phyloP scores from a whole-genome alignment of 108 stramenopile genomes.

The Skeletonema tropicum region DNA sequence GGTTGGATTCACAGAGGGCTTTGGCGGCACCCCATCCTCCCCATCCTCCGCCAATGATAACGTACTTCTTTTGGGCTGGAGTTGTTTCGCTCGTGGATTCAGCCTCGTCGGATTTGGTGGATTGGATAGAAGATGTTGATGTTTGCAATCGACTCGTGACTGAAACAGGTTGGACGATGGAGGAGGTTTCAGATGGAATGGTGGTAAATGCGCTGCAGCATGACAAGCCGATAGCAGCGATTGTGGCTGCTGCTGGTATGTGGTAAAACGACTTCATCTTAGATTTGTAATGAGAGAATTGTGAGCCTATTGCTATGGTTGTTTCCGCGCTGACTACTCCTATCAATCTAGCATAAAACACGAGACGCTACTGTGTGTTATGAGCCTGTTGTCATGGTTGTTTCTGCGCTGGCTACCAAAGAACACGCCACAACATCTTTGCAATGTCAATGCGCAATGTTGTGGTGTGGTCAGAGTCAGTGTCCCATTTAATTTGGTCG shows the following conservation, averaged over 20 bases:
- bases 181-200: not conserved
- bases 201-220: not conserved
- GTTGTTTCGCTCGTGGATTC: not conserved
- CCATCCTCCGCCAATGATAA: constrained; percentile 93
- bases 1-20: constrained; percentile 66
- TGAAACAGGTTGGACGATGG: not conserved
- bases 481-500: too few relatives aligned
- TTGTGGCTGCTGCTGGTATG: not conserved
- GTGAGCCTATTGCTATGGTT: not conserved
- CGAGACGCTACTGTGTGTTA: too few relatives aligned
- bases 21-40: constrained; percentile 95
- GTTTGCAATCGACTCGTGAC: not conserved
- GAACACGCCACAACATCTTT: too few relatives aligned
- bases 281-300: not conserved
- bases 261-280: not conserved
- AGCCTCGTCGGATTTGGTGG: not conserved
- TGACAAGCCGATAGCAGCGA: not conserved
- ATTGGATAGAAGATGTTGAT: too few relatives aligned
- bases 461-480: too few relatives aligned
- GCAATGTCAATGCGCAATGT: too few relatives aligned
- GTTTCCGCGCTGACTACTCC: not conserved
- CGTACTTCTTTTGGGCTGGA: constrained; percentile 52
- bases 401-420: too few relatives aligned
- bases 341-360: too few relatives aligned
- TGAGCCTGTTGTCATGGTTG: too few relatives aligned